Base-by-base conservation (phyloP, 352 stramenopile genomes). In the Paralagenidium karlingii region DNA sequence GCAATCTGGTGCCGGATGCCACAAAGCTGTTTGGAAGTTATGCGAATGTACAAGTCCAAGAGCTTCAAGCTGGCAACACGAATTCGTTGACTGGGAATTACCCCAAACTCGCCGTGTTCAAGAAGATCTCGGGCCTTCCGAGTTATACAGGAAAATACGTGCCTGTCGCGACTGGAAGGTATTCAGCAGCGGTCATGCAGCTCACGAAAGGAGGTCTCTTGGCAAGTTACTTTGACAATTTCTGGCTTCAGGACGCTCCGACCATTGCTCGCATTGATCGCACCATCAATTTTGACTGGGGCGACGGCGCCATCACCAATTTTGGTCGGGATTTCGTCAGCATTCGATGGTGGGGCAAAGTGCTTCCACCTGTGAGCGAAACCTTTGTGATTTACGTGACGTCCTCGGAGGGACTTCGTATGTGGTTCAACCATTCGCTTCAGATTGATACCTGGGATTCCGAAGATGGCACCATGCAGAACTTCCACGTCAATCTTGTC, bases 311-410 rank as follows among this genome's bases (percentile, higher is more conserved):
- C 20, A 88, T 98, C 38, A 98, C 93, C 3, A 65, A 77, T 21
- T 98, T 93, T 45, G 87, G 86, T 5, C 64, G 86, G 16, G 93
- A 98, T 45, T 98, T 97, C 49, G 85, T 98, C 11, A 97, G 87
- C 39, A 79, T 94, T 29, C 70, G 90, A 0, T 98, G 88, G 88
- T 87, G 78, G 43, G 94, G 94, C 39, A 98, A 98, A 56, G 55
- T 99, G 19, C 44, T 55, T 3, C 70, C 80, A 11, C 58, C 70
- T 0, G 59, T 51, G 8, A 75, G 57, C 5, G 94, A 98, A 30
- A 60, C 62, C 2, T 97, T 96, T 43, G 91, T 95, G 11, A 73
- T 98, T 40, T 97, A 96, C 47, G 48, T 97, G 1, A 49, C 55
- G 25, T 94, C 85, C 1, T 93, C 88, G 55, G 92, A 98, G 63